phyloP scores from a whole-genome alignment of 805 yeast genomes.

The Myxozyma melibiosi region DNA sequence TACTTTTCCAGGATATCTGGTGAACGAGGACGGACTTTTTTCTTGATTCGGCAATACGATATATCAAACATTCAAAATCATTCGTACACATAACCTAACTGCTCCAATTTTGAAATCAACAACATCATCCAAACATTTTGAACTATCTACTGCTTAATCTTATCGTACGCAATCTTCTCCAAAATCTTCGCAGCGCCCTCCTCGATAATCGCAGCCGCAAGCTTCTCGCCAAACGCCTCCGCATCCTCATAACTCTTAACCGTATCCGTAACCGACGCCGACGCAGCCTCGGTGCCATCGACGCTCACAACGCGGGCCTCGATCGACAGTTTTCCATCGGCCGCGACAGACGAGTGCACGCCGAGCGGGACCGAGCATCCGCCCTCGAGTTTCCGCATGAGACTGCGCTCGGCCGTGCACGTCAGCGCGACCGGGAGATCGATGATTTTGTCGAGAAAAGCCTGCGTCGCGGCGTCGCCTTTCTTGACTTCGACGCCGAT shows the following conservation, averaged over 20 bases:
- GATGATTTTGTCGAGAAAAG: conserved; percentile 64
- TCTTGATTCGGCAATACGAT: too few relatives aligned
- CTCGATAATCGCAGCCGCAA: conserved; percentile 67
- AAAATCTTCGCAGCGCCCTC: conserved; percentile 84
- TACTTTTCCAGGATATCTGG: too few relatives aligned
- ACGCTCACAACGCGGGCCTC: conserved; percentile 68
- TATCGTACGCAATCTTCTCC: conserved; percentile 63
- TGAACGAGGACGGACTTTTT: too few relatives aligned
- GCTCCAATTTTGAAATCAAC: not conserved
- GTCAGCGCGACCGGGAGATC: conserved; percentile 67
- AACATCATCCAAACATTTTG: not conserved
- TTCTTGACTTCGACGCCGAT: conserved; percentile 86
- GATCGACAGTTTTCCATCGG: conserved; percentile 17
- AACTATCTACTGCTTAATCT: conserved; percentile 10
- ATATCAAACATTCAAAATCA: not conserved
- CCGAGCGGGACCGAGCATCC: conserved; percentile 99
- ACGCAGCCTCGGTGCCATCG: conserved; percentile 74
- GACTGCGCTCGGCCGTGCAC: conserved; percentile 84
- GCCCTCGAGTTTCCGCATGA: conserved; percentile 89
- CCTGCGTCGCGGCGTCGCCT: conserved; percentile 60
- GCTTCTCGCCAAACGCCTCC: conserved; percentile 62
- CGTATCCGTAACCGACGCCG: conserved; percentile 49
- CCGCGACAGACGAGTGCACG: conserved; percentile 51
- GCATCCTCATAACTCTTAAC: conserved; percentile 62
- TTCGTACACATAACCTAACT: not conserved